Evolutionary conservation across 176 grass and related monocot species (phyloP).

Genomic region (Carex littledalei): DNA sequence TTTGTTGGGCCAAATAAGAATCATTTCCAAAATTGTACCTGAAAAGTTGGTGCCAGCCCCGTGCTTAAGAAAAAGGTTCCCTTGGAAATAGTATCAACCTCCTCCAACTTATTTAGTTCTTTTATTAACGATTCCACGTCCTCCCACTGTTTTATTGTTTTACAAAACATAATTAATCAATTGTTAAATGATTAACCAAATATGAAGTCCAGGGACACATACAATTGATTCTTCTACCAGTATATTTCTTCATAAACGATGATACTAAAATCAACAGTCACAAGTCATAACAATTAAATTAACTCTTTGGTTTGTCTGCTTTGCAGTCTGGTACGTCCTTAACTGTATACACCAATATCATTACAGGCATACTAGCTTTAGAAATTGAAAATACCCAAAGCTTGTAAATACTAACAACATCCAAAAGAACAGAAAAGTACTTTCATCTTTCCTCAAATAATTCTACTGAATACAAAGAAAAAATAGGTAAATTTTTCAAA

Average conservation of each 20-base stretch:
- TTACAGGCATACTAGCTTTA: not conserved
- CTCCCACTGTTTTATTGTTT: conserved; percentile 55
- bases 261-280: not conserved
- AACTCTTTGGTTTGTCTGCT: not conserved
- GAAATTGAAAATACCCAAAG: not conserved
- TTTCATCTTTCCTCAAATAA: conserved; percentile 1
- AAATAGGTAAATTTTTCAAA: too few relatives aligned
- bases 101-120: conserved; percentile 64
- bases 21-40: conserved; percentile 31
- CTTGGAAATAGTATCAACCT: conserved; percentile 67
- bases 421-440: not conserved
- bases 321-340: not conserved
- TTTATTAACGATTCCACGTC: conserved; percentile 80
- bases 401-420: not conserved
- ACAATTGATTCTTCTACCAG: not conserved
- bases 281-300: conserved; percentile 6
- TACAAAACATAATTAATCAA: not conserved
- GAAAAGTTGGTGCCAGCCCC: conserved; percentile 84
- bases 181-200: not conserved
- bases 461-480: not conserved
- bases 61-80: conserved; percentile 78
- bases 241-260: not conserved
- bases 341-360: not conserved
- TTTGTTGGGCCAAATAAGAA: not conserved
- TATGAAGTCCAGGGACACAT: not conserved